Percentiles rank a stretch among this genome's conserved stretches.
Evolutionary conservation across 2,329 filamentous ascomycete species (phyloP).

Genomic region (Aspergillus chevalieri): DNA sequence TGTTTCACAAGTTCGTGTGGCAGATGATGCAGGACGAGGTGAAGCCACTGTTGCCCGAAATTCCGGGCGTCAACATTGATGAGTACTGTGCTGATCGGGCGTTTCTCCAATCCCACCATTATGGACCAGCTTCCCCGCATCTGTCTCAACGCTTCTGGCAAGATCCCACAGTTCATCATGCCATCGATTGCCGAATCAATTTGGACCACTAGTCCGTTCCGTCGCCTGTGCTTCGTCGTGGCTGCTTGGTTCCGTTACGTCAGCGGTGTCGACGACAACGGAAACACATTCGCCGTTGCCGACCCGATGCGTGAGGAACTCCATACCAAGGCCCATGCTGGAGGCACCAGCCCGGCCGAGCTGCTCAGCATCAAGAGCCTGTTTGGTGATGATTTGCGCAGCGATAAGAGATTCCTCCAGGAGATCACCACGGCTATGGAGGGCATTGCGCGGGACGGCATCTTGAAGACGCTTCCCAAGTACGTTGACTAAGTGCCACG

Average conservation of each 20-base stretch:
- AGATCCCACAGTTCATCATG: constrained; percentile 46
- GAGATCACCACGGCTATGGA: constrained; percentile 46
- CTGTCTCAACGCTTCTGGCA: constrained; percentile 49
- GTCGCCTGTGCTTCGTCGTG: constrained; percentile 45
- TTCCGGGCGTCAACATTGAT: constrained; percentile 47
- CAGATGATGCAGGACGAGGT: constrained; percentile 54
- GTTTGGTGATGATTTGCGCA: constrained; percentile 49
- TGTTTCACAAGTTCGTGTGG: constrained; percentile 45
- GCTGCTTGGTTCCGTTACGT: constrained; percentile 50
- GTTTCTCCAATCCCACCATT: constrained; percentile 53
- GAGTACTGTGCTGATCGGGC: constrained; percentile 50
- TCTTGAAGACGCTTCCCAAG: constrained; percentile 47
- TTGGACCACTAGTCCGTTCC: constrained; percentile 40
- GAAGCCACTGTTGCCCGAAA: constrained; percentile 47
- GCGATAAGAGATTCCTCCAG: constrained; percentile 43
- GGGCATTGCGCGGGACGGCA: constrained; percentile 43
- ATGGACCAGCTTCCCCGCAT: constrained; percentile 51
- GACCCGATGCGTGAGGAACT: constrained; percentile 48
- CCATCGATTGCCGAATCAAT: constrained; percentile 38
- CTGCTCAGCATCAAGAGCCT: constrained; percentile 45
- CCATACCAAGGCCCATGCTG: constrained; percentile 40
- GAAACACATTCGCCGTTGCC: constrained; percentile 35
- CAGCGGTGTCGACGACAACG: constrained; percentile 45
- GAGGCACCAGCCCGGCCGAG: constrained; percentile 37
- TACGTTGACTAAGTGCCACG: constrained; percentile 35